Conservation (phyloP, 176 grass and related monocot genomes). For the Secale cereale region DNA sequence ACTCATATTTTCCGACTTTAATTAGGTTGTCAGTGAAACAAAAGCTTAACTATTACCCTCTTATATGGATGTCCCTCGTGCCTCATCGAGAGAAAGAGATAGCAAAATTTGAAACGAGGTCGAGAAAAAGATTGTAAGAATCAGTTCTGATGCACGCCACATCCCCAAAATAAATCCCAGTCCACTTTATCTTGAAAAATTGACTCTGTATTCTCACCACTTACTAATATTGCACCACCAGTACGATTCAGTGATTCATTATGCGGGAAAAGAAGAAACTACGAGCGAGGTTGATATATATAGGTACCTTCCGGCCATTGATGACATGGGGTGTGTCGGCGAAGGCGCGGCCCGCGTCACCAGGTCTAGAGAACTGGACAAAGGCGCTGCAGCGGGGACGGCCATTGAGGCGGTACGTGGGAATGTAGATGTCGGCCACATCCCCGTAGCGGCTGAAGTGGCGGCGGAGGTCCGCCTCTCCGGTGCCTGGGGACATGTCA, state of each 20-base stretch:
- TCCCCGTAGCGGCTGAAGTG: constrained; percentile 43
- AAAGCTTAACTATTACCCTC: not conserved
- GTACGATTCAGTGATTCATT: not conserved
- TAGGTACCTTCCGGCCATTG: not conserved
- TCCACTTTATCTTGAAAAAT: not conserved
- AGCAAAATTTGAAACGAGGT: too few relatives aligned
- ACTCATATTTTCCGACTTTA: not conserved
- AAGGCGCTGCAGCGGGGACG: constrained; percentile 25
- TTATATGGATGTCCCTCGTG: not conserved
- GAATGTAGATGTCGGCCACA: constrained; percentile 19
- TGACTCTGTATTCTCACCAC: not conserved
- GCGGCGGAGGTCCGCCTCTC: not conserved
- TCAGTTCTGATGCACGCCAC: not conserved
- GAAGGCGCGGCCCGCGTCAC: not conserved
- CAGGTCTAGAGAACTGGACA: constrained; percentile 20
- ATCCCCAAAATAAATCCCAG: not conserved
- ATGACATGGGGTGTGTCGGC: not conserved
- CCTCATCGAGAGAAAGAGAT: not conserved
- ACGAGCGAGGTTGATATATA: not conserved
- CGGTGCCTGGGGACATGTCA: constrained; percentile 10
- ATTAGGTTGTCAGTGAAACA: not conserved
- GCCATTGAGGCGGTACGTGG: constrained; percentile 11
- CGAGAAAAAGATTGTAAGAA: too few relatives aligned
- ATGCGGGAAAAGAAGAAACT: not conserved
- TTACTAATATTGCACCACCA: not conserved